Base-by-base conservation (phyloP, 2,329 filamentous ascomycete genomes). In the Chaetothyriales sp. region DNA sequence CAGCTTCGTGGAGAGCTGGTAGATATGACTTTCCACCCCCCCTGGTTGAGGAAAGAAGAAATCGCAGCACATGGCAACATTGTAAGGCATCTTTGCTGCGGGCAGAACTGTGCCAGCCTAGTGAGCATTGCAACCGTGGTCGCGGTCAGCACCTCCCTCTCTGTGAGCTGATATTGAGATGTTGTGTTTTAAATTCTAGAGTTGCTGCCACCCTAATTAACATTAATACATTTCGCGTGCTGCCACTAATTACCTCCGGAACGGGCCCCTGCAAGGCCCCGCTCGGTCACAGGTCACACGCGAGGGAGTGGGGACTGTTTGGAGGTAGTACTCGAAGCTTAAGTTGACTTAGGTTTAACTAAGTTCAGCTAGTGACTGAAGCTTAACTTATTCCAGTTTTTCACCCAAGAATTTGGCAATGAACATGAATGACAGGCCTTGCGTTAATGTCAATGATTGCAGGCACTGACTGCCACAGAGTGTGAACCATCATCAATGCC, bases 41-140 rank as follows among this genome's bases (percentile, higher is more conserved):
- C 92, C 89, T 49, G 92, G 90, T 65, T 97, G 90, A 13, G 92
- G 92, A 66, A 94, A 98, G 82, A 98, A 98, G 77, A 94, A 95
- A 75, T 98, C 92, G 78, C 90, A 89, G 68, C 95, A 86, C 92
- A 98, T 98, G 54, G 81, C 81, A 65, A 85, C 84, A 62, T 83
- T 83, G 73, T 84, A 84, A 50, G 80, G 75, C 81, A 84, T 85
- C 20, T 61, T 66, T 59, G 53, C 63, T 33, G 37, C 40, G 62
- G 61, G 62, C 15, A 15, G 7, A 15, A 5, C 15, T 13, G 33
- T 15, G 10, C 33, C 15, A 15, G 33, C 33, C 33, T 40, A 40
- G 15, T 40, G 33, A 2, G 33, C 33, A 40, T 40, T 15, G 33
- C 33, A 15, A 1, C 33, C 4, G 13, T 15, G 15, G 33, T 40